Conservation (phyloP, 768 basidiomycete species). For the Auricularia auricula-judae region DNA sequence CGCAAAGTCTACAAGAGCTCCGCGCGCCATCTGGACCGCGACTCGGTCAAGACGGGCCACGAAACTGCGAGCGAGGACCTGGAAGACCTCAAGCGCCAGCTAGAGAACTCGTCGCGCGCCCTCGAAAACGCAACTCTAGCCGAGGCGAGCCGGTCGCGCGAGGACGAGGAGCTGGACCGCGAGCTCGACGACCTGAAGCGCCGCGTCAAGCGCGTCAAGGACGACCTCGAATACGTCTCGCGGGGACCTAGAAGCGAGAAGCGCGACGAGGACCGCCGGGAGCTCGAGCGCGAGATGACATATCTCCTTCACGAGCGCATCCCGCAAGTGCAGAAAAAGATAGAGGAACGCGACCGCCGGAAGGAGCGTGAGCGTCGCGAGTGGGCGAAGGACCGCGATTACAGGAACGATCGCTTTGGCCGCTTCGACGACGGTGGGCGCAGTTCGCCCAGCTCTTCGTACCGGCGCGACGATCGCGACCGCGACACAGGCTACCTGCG, state of each 20-base stretch:
- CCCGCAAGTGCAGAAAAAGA: conserved; percentile 79
- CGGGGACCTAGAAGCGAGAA: conserved; percentile 58
- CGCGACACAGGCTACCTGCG: conserved; percentile 16
- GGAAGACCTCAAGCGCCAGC: conserved; percentile 29
- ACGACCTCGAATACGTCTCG: conserved; percentile 81
- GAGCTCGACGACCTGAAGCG: conserved; percentile 83
- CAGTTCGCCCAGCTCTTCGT: conserved; percentile 14
- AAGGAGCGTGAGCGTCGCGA: conserved; percentile 71
- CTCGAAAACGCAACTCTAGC: conserved; percentile 60
- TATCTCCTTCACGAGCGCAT: conserved; percentile 81
- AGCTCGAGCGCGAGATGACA: conserved; percentile 80
- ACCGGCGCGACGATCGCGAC: conserved; percentile 32
- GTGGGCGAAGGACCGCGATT: conserved; percentile 68
- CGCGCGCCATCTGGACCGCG: conserved; percentile 76
- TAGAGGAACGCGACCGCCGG: conserved; percentile 67
- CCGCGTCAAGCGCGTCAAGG: conserved; percentile 74
- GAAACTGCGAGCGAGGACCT: conserved; percentile 41
- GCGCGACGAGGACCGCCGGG: conserved; percentile 78
- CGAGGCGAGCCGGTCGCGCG: conserved; percentile 48
- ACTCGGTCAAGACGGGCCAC: conserved; percentile 60
- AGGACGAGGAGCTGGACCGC: conserved; percentile 84
- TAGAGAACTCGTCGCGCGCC: conserved; percentile 42
- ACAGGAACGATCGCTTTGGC: conserved; percentile 52
- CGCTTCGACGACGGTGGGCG: conserved; percentile 31
- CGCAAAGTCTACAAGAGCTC: conserved; percentile 59